Base-by-base conservation (phyloP, 805 yeast species). In the Pichia eremophila region DNA sequence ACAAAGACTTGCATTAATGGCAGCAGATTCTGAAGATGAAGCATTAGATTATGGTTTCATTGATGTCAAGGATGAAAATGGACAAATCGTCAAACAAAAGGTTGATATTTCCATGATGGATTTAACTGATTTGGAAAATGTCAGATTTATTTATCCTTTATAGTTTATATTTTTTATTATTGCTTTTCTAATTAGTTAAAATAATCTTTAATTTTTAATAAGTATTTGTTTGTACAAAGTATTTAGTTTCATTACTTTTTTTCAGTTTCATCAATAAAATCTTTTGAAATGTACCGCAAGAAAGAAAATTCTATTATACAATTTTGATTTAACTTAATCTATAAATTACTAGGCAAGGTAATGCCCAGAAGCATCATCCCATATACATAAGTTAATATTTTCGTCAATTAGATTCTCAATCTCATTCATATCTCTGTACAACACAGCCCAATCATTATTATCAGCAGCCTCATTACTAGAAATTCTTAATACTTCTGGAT, bases 71-170 rank as follows among this genome's bases (percentile, higher is more conserved):
- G 61, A 66, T 43, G 62, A 56, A 2, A 46, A 53, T 28, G 69
- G 65, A 10, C 61, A 61, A 39, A 59, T 57, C 31, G 66, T 54
- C 37, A 54, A 50, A 19, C 53, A 47, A 34, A 51, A 57, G 28
- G 72, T 67, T n/a, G 63, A 70, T 45, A 46, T 70, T 39, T 73
- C 76, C 0, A 64, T 69, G 56, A 59, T 74, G 47, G 81, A 75
- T 56, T 57, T 74, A 36, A 77, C 81, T 3, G 81, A 75, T 52
- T 57, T 67, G 19, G 75, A 76, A 51, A 75, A 74, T 54, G 62
- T 69, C 51, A 57, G 64, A 25, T 76, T 29, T 7, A 7, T 29
- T 29, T 29, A 29, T 29, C 14, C 14, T 12, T 74, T 52, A 69
- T 75, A 15, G 17, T 29, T 10, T 29, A 4, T 29, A 9, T 12